These are phyloP conservation scores for Pogostemon cablin DNA, from an alignment of 257 asterid species.

Conservation along the genomic window DNA sequence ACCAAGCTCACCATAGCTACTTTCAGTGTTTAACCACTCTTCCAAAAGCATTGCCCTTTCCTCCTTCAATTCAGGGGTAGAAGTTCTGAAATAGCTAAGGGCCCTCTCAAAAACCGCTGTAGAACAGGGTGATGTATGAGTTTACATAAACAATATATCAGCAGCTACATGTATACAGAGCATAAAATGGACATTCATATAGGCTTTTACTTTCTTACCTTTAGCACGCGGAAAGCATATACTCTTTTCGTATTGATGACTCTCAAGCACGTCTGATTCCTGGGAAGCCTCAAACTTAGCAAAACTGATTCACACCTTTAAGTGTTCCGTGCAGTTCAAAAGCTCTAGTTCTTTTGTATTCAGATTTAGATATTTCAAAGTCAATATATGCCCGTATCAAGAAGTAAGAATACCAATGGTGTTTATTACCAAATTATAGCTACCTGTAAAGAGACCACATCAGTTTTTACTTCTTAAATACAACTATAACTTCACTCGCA, in stretches of 20 bases:
- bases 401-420: background rate
- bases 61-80: too few relatives aligned
- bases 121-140: slow-evolving; percentile 23
- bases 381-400: slow-evolving; percentile 81
- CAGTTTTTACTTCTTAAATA: background rate
- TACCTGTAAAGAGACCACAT: slow-evolving; percentile 10
- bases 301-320: slow-evolving; percentile 96
- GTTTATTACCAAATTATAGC: background rate
- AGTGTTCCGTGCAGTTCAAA: slow-evolving; percentile 73
- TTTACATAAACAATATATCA: background rate
- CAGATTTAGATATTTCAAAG: slow-evolving; percentile 84
- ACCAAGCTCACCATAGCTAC: too few relatives aligned
- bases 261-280: slow-evolving; percentile 43
- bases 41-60: too few relatives aligned
- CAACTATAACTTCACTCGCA: background rate
- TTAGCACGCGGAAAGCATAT: slow-evolving; percentile 68
- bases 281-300: slow-evolving; percentile 87
- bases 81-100: slow-evolving; percentile 20
- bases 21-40: too few relatives aligned
- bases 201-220: slow-evolving; percentile 43
- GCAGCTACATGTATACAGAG: slow-evolving; percentile 6
- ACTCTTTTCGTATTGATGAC: slow-evolving; percentile 49
- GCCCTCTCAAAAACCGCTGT: slow-evolving; percentile 85
- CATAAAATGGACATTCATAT: background rate
- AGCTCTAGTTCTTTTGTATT: slow-evolving; percentile 83